Base-by-base conservation (phyloP, 805 yeast species). In the Saturnispora ahearnii region DNA sequence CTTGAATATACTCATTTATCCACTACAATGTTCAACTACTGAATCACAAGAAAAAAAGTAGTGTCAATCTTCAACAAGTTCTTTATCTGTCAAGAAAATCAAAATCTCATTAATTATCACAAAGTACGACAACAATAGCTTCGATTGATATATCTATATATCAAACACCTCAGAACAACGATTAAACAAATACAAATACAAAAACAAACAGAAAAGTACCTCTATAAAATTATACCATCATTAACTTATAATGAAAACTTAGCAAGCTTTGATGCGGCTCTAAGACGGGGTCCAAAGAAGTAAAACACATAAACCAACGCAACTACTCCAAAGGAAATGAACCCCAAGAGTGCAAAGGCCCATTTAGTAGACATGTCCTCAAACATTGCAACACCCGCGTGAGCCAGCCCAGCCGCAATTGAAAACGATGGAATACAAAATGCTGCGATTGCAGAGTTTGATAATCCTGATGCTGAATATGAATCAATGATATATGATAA, bases 301-400 rank as follows among this genome's bases (percentile, higher is more conserved):
- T 57, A 66, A 50, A 65, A 59, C 37, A 62, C 57, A 47, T 66
- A 66, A 21, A 65, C 67, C 38, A 66, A 54, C 21, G 56, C 64
- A 46, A 66, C 68, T 45, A 59, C 58, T 47, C 64, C 64, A 15
- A 66, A 45, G 24, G 65, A 62, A 51, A 66, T 62, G 55, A 65
- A 65, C 12, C 62, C 70, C 49, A 66, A 55, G 12, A 61, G 59
- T 6, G 69, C 69, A 48, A 66, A 57, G 29, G 58, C 70, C 69
- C 69, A 65, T 28, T 54, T 62, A 31, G 69, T 61, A n/a, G 65
- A 58, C 68, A 65, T 62, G 52, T 64, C 57, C 2, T 58, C 65
- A 53, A 66, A 66, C 69, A 66, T 64, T 41, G 70, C 70, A 48
- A 66, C 66, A 64, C 70, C 70, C 26, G 68, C 70, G 50, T 66